Evolutionary conservation across 176 grass and related monocot genomes (phyloP).

Genomic region (Poa pratensis): DNA sequence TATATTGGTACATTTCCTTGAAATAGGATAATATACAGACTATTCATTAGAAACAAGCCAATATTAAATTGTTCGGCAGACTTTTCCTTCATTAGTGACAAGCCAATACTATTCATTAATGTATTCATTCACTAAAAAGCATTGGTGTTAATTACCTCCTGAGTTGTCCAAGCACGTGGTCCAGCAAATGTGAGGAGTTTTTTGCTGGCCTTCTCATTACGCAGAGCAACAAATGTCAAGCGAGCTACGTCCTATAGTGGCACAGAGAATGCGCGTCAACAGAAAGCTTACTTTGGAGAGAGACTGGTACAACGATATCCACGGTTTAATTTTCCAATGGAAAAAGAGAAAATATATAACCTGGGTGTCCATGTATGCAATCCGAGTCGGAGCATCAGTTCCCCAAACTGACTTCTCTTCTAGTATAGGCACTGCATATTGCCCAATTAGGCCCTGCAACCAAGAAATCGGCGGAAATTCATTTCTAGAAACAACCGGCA

Average conservation of each 20-base stretch:
- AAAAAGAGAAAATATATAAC: conserved; percentile 45
- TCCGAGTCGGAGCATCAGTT: conserved; percentile 94
- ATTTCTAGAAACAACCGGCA: conserved; percentile 20
- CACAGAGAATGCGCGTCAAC: conserved; percentile 39
- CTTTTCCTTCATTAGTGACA: not conserved
- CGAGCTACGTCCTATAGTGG: conserved; percentile 79
- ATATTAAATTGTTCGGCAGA: not conserved
- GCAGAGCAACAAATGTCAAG: conserved; percentile 89
- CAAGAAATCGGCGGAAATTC: conserved; percentile 32
- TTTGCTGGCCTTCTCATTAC: conserved; percentile 78
- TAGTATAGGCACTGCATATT: conserved; percentile 98
- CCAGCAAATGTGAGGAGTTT: conserved; percentile 92
- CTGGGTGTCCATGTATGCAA: conserved; percentile 99
- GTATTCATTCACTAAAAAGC: conserved; percentile 12
- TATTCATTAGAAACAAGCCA: not conserved
- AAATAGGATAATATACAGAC: not conserved
- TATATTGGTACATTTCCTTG: not conserved
- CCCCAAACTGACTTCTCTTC: conserved; percentile 99
- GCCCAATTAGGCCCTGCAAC: conserved; percentile 90
- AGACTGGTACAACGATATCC: conserved; percentile 11
- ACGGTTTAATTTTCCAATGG: conserved; percentile 1
- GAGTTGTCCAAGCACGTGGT: conserved; percentile 97
- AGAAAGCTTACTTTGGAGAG: conserved; percentile 39
- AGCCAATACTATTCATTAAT: not conserved
- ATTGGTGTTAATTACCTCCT: conserved; percentile 74